Base-by-base conservation (phyloP, 768 basidiomycete genomes). In the Pulveroboletus sp. region DNA sequence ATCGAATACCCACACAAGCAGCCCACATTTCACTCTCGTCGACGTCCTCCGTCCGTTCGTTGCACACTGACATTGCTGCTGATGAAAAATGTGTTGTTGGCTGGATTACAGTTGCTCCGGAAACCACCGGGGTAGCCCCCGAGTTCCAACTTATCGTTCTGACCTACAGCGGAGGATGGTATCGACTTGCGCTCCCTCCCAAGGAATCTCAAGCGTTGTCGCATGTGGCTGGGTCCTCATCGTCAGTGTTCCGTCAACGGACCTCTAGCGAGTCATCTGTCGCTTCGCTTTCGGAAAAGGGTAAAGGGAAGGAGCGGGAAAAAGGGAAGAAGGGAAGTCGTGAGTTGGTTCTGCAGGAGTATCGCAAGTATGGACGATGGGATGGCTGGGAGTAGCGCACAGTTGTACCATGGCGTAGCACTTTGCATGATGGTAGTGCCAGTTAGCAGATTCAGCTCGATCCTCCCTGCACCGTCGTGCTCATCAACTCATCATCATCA, bases 131-230 rank as follows among this genome's bases (percentile, higher is more conserved):
- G 36, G 50, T 58, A n/a, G 49, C 51, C 1, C 49, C 61, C 10
- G 84, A 92, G 56, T 78, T 85, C 59, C 89, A 93, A 60, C 78
- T 96, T 17, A 71, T 95, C 51, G 90, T 89, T 5, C 67, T 95
- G 54, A 95, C 93, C 0, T 93, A 84, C 60, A 80, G 83, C 1
- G 92, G 93, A n/a, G 88, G 90, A 1, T 95, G 93, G 93, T 95
- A 92, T 69, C 80, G 91, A 8, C 73, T 94, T 10, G 77, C 85
- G 15, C 68, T 93, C 14, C 89, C 80, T 39, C 51, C 65, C 30
- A 52, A 60, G 24, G 57, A 57, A n/a, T 46, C 61, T 26, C 58
- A 61, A 24, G 46, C 52, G 30, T 45, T 59, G 3, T 57, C 57
- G 7, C 38, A 59, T 18, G 31, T 57, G 24, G 62, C 69, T 17